Conservation (phyloP, 2,329 filamentous ascomycete species). For the Hymenotorrendiella dingleyae region DNA sequence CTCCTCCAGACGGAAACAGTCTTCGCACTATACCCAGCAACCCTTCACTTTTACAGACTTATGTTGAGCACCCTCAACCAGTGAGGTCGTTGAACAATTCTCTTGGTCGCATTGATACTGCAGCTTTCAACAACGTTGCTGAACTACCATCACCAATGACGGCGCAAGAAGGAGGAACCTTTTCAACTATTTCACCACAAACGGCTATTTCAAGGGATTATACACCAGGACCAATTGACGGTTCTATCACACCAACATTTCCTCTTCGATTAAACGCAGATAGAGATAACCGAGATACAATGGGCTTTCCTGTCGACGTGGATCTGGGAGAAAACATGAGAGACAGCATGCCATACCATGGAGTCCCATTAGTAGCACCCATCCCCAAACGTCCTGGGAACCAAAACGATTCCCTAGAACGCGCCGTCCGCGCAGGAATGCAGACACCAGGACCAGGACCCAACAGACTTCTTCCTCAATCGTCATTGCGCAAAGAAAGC, state of each 20-base stretch:
- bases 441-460: not conserved
- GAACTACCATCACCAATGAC: not conserved
- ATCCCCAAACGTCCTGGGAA: not conserved
- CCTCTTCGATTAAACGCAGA: not conserved
- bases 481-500: too few relatives aligned
- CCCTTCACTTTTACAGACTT: conserved; percentile 1
- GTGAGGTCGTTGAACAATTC: not conserved
- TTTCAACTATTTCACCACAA: conserved; percentile 1
- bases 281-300: conserved; percentile 1
- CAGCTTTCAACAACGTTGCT: not conserved
- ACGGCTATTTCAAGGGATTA: too few relatives aligned
- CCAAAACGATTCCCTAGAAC: not conserved
- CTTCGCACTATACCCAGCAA: conserved; percentile 2
- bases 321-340: not conserved
- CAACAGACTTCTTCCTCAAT: not conserved
- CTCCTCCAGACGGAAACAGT: conserved; percentile 1
- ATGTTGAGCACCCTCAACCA: not conserved
- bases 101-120: not conserved
- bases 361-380: not conserved
- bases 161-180: too few relatives aligned
- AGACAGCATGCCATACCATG: not conserved
- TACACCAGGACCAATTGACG: too few relatives aligned
- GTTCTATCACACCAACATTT: not conserved
- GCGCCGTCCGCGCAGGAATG: not conserved
- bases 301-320: conserved; percentile 5